These are phyloP conservation scores for Aspergillus sp. DNA, from an alignment of 2,329 filamentous ascomycete genomes.

Conservation along the genomic window DNA sequence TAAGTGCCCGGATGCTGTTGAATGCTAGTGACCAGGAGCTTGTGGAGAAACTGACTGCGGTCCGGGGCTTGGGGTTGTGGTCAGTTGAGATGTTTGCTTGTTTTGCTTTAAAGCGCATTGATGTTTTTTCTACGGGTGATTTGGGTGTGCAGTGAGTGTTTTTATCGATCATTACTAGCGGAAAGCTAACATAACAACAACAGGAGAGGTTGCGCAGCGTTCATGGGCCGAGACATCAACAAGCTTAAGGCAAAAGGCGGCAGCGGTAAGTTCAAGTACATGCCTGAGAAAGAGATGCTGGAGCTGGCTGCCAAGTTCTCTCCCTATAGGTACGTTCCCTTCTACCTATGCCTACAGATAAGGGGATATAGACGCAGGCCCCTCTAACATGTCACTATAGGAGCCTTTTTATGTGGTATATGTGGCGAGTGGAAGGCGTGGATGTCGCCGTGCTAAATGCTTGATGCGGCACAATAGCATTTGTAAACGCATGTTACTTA, in stretches of 20 bases:
- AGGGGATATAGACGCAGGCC: neutral
- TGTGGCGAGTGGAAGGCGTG: slow-evolving; percentile 82
- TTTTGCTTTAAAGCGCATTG: slow-evolving; percentile 88
- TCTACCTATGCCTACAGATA: neutral
- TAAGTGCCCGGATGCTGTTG: slow-evolving; percentile 69
- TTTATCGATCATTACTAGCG: neutral
- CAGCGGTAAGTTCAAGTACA: slow-evolving; percentile 93
- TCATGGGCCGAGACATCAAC: slow-evolving; percentile 71
- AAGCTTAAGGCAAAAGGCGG: slow-evolving; percentile 73
- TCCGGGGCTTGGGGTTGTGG: slow-evolving; percentile 82
- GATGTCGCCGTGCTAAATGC: slow-evolving; percentile 52
- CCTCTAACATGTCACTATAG: slow-evolving; percentile 33
- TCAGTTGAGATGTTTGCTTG: slow-evolving; percentile 97
- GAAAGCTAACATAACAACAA: slow-evolving; percentile 4
- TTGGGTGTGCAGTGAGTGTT: slow-evolving; percentile 71
- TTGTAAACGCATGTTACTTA: neutral
- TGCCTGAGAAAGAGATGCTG: slow-evolving; percentile 87
- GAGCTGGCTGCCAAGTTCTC: slow-evolving; percentile 71
- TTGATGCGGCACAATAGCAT: slow-evolving; percentile 3
- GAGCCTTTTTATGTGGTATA: slow-evolving; percentile 96
- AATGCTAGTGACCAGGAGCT: slow-evolving; percentile 80
- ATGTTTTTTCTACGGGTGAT: slow-evolving; percentile 89
- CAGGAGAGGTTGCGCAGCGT: slow-evolving; percentile 78
- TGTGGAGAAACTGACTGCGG: slow-evolving; percentile 71
- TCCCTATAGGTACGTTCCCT: slow-evolving; percentile 61